These are phyloP conservation scores for Cyberlindnera bimundalis DNA, from an alignment of 805 yeast species.

Conservation along the genomic window DNA sequence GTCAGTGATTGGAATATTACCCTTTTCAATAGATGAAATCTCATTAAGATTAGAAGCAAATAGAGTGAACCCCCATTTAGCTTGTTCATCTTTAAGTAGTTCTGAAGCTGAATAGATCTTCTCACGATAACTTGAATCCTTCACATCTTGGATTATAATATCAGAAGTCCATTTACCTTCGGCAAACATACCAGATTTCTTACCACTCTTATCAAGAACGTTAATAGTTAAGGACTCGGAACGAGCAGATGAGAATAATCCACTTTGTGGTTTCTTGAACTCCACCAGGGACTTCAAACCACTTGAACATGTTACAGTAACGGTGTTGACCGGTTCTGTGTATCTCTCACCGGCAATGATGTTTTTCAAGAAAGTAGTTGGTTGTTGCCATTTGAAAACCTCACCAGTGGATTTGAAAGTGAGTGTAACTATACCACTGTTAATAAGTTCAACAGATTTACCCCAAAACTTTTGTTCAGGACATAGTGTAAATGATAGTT, in stretches of 20 bases:
- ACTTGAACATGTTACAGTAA: conserved; percentile 63
- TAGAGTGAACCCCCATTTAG: conserved; percentile 81
- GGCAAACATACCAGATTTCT: conserved; percentile 20
- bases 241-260: conserved; percentile 76
- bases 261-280: conserved; percentile 56
- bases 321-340: conserved; percentile 74
- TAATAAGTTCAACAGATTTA: conserved; percentile 78
- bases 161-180: conserved; percentile 85
- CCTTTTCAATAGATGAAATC: conserved; percentile 67
- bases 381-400: conserved; percentile 72
- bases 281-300: conserved; percentile 69
- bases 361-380: conserved; percentile 78
- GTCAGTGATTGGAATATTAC: conserved; percentile 74
- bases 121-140: conserved; percentile 29
- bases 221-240: conserved; percentile 61
- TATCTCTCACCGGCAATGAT: conserved; percentile 94
- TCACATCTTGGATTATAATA: conserved; percentile 37
- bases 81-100: conserved; percentile 51
- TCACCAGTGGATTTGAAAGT: conserved; percentile 61
- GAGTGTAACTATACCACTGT: conserved; percentile 65
- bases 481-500: conserved; percentile 53
- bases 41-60: conserved; percentile 83
- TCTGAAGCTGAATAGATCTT: conserved; percentile 70
- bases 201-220: conserved; percentile 20
- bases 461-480: conserved; percentile 95